Base-by-base conservation (phyloP, 169 alveolate genomes). In the Haemoproteus tartakovskyi region DNA sequence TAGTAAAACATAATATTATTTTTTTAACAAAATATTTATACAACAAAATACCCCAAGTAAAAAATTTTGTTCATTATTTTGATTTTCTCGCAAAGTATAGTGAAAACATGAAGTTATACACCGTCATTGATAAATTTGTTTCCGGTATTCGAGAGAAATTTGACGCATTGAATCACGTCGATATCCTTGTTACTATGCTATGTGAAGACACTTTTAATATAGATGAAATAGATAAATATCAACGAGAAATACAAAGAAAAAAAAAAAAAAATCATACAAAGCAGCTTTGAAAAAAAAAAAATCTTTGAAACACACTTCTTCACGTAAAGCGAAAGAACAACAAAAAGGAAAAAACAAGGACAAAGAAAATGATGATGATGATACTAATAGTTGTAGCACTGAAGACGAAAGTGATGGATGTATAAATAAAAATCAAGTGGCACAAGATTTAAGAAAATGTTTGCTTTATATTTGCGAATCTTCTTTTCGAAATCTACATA, bases 11-110 rank as follows among this genome's bases (percentile, higher is more conserved):
- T 57, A 74, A 74, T 30, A 36, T 74, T 22, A 33, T 59, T 12
- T 74, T 26, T 57, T n/a, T 74, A 9, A 57, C 84, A 2, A 74
- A 74, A 19, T 74, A 74, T 38, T 60, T 74, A 26, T 57, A 74
- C 40, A 74, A 60, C 43, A 74, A 54, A 16, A 74, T 74, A 4
- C 84, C 84, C 6, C 54, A 62, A 3, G 84, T 74, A 43, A 74
- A 74, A 74, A 56, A 74, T 74, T 74, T 74, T 37, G 78, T 74
- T 3, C 84, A 74, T n/a, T 74, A 74, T 30, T 74, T 74, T 57
- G 84, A 74, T 57, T 74, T 57, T 60, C 60, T 74, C 5, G 19
- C 60, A n/a, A 74, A 74, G 11, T 74, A 74, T 16, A 74, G 59
- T 57, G 84, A 74, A 48, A 74, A 74, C 24, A 45, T 74, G 62